phyloP scores from a whole-genome alignment of 768 basidiomycete genomes.

The Pulveroboletus sp. region DNA sequence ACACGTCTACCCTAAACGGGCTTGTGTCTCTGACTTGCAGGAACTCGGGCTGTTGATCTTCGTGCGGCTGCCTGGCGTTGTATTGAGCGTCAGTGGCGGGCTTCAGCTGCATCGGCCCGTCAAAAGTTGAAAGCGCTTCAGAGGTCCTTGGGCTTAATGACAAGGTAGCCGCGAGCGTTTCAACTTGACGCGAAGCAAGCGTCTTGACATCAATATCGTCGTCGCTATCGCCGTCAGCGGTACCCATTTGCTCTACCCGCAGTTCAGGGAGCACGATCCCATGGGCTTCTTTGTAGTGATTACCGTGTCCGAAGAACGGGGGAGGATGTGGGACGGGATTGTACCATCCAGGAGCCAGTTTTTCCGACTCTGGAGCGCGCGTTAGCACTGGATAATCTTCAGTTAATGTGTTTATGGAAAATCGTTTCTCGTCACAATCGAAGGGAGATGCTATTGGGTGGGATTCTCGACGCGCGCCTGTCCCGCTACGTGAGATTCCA shows the following conservation, averaged over 20 bases:
- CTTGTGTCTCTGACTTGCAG: conserved; percentile 40
- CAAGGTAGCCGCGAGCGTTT: conserved; percentile 40
- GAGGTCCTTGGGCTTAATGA: conserved; percentile 45
- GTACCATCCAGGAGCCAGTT: conserved; percentile 31
- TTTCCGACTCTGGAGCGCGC: conserved; percentile 29
- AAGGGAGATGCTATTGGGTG: conserved; percentile 21
- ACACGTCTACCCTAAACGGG: conserved; percentile 46
- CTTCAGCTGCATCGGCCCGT: conserved; percentile 1
- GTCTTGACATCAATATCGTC: conserved; percentile 32
- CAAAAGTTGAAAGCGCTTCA: conserved; percentile 20
- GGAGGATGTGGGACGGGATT: conserved; percentile 21
- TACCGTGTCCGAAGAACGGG: conserved; percentile 11
- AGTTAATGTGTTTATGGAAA: conserved; percentile 23
- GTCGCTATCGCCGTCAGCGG: conserved; percentile 15
- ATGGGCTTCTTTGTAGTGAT: conserved; percentile 2
- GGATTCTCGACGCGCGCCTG: conserved; percentile 11
- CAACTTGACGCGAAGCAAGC: conserved; percentile 29
- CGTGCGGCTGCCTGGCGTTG: background rate
- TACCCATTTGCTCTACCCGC: conserved; percentile 8
- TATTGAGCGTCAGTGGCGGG: conserved; percentile 5
- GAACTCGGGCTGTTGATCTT: conserved; percentile 17
- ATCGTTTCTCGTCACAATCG: conserved; percentile 28
- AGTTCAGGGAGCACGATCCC: conserved; percentile 24
- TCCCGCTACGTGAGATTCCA: conserved; percentile 12
- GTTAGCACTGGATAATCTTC: conserved; percentile 15